Percentiles rank a stretch among this genome's conserved stretches.
Evolutionary conservation across 257 asterid genomes (phyloP).

Genomic region (Lithospermum erythrorhizon): DNA sequence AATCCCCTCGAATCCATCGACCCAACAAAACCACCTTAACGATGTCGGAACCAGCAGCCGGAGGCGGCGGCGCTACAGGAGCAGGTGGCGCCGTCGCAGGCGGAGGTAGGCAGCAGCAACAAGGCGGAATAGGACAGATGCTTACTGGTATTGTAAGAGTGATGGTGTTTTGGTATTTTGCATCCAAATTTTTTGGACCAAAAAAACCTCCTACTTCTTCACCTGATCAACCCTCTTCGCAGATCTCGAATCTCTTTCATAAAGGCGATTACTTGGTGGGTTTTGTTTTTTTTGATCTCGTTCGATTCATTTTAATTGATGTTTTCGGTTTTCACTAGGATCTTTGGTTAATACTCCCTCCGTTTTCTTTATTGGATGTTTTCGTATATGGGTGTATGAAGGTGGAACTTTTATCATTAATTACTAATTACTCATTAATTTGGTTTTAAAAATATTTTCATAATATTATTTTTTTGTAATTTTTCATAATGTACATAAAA

Average conservation of each 20-base stretch:
- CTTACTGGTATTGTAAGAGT: conserved; percentile 71
- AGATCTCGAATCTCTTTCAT: conserved; percentile 91
- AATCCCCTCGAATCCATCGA: not conserved
- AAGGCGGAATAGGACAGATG: conserved; percentile 68
- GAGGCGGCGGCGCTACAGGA: conserved; percentile 21
- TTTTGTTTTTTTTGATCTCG: no score
- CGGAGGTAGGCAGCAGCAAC: conserved; percentile 30
- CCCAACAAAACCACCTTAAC: no score
- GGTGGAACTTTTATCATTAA: no score
- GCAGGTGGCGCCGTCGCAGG: conserved; percentile 27
- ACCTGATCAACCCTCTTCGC: conserved; percentile 37
- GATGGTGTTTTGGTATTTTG: conserved; percentile 94
- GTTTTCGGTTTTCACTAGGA: no score
- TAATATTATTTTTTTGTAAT: no score
- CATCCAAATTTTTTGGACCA: conserved; percentile 80
- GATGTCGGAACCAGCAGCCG: conserved; percentile 56
- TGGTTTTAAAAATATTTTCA: no score
- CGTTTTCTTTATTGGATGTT: no score
- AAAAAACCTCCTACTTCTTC: conserved; percentile 39
- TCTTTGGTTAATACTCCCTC: no score
- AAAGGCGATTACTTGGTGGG: conserved; percentile 71
- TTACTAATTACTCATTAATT: no score
- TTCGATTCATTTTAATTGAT: no score
- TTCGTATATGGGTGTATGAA: no score
- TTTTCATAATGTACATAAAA: no score